A percentile compares a stretch with the other conserved stretches of the same genome.
These are phyloP conservation scores for Fagus crenata DNA, from an alignment of 306 rosid genomes.

Conservation along the genomic window DNA sequence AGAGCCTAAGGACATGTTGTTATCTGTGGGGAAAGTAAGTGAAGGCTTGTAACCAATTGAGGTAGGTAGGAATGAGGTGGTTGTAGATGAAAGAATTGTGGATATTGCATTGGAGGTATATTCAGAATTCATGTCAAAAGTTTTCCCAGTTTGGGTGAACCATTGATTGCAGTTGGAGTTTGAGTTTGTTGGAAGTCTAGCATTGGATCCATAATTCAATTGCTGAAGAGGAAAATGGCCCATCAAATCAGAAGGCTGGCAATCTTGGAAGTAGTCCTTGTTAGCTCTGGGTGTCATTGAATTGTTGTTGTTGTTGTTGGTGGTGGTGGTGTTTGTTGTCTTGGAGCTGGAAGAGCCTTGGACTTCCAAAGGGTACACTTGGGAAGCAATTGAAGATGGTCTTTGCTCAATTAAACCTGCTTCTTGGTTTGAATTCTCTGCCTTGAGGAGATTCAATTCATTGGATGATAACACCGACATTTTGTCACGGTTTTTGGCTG, in stretches of 20 bases:
- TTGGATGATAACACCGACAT: slow-evolving; percentile 33
- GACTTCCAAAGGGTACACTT: slow-evolving; percentile 27
- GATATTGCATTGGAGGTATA: slow-evolving; percentile 39
- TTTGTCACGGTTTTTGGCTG: slow-evolving; percentile 31
- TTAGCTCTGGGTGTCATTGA: slow-evolving; percentile 27
- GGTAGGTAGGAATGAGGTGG: slow-evolving; percentile 32
- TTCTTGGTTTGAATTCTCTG: slow-evolving; percentile 45
- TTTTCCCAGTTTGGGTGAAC: slow-evolving; percentile 39
- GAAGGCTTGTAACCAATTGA: slow-evolving; percentile 49
- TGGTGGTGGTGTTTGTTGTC: neutral
- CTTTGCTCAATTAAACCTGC: slow-evolving; percentile 38
- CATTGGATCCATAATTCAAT: slow-evolving; percentile 34
- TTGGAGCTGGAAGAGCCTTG: slow-evolving; percentile 42
- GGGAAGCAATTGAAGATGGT: slow-evolving; percentile 36
- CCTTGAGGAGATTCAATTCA: slow-evolving; percentile 45
- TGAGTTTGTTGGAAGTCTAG: slow-evolving; percentile 33
- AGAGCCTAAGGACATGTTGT: slow-evolving; percentile 31
- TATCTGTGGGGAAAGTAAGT: slow-evolving; percentile 36
- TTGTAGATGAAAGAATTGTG: slow-evolving; percentile 35
- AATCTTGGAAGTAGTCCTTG: slow-evolving; percentile 40
- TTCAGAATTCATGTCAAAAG: slow-evolving; percentile 44
- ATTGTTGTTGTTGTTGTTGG: slow-evolving; percentile 19
- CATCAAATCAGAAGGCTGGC: slow-evolving; percentile 46
- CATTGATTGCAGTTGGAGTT: slow-evolving; percentile 43
- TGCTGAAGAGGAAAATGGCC: slow-evolving; percentile 46